Conservation (phyloP, 164 flowering plant genomes). For the Liquidambar formosana region DNA sequence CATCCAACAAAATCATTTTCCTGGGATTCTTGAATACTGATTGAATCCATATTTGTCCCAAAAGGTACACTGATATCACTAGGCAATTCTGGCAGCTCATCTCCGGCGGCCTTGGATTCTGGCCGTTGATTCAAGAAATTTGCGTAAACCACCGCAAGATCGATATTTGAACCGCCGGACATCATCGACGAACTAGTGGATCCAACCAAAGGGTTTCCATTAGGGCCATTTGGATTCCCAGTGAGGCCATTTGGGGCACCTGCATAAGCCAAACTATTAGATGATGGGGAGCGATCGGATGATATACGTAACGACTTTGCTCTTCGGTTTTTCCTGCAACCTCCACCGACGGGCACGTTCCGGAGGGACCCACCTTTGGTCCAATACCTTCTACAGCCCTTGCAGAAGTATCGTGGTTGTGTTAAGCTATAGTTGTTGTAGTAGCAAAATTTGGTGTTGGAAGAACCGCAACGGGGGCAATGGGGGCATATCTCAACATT, state of each 20-base stretch:
- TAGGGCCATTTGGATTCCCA: neutral
- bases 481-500: slow-evolving; percentile 47
- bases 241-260: too few species aligned
- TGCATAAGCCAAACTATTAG: neutral
- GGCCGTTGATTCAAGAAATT: slow-evolving; percentile 44
- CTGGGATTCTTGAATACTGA: neutral
- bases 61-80: slow-evolving; percentile 8
- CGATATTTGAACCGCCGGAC: slow-evolving; percentile 32
- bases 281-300: neutral
- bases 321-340: slow-evolving; percentile 53
- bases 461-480: slow-evolving; percentile 61
- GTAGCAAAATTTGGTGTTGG: slow-evolving; percentile 65
- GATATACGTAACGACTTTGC: slow-evolving; percentile 28
- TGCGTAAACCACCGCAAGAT: slow-evolving; percentile 62
- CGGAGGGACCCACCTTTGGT: slow-evolving; percentile 67
- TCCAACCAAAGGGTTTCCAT: neutral
- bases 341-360: slow-evolving; percentile 64
- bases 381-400: slow-evolving; percentile 67
- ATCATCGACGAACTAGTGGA: neutral
- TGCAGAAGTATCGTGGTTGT: slow-evolving; percentile 70
- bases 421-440: slow-evolving; percentile 73
- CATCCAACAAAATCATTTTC: slow-evolving; percentile 5
- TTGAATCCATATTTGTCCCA: too few species aligned
- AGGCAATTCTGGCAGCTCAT: slow-evolving; percentile 16
- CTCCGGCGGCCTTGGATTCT: neutral